Evolutionary conservation across 192 early-diverging fungal genomes (phyloP).

Genomic region (Coemansia erecta): DNA sequence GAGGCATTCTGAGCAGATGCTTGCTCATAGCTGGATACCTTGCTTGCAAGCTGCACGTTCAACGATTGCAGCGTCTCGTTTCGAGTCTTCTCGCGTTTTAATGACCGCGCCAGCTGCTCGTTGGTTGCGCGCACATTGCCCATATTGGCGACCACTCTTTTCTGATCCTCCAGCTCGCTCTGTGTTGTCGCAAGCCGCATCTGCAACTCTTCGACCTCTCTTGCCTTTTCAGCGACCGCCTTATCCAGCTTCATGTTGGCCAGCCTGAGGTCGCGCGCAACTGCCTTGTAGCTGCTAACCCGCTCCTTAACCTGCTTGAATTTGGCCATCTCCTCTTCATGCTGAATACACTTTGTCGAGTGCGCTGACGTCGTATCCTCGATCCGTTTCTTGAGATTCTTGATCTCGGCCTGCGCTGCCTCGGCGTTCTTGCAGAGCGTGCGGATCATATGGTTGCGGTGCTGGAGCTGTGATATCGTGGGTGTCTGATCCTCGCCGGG

Average conservation of each 20-base stretch:
- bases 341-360: neutral
- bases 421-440: slow-evolving; percentile 38
- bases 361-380: neutral
- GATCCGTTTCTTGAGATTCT: slow-evolving; percentile 7
- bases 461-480: slow-evolving; percentile 11
- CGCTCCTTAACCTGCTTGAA: slow-evolving; percentile 3
- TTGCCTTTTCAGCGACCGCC: slow-evolving; percentile 27
- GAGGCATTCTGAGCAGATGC: neutral
- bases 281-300: slow-evolving; percentile 14
- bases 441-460: slow-evolving; percentile 31
- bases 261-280: slow-evolving; percentile 4
- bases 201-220: slow-evolving; percentile 19
- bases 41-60: slow-evolving; percentile 21
- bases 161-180: slow-evolving; percentile 35
- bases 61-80: slow-evolving; percentile 12
- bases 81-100: slow-evolving; percentile 34
- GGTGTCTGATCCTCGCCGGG: neutral
- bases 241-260: slow-evolving; percentile 16
- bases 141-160: slow-evolving; percentile 30
- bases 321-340: neutral
- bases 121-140: slow-evolving; percentile 39
- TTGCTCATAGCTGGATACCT: slow-evolving; percentile 11
- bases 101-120: slow-evolving; percentile 33
- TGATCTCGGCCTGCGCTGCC: slow-evolving; percentile 22
- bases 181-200: slow-evolving; percentile 3